Conservation (phyloP, 2,329 filamentous ascomycete genomes). For the Diplocarpon rosae region DNA sequence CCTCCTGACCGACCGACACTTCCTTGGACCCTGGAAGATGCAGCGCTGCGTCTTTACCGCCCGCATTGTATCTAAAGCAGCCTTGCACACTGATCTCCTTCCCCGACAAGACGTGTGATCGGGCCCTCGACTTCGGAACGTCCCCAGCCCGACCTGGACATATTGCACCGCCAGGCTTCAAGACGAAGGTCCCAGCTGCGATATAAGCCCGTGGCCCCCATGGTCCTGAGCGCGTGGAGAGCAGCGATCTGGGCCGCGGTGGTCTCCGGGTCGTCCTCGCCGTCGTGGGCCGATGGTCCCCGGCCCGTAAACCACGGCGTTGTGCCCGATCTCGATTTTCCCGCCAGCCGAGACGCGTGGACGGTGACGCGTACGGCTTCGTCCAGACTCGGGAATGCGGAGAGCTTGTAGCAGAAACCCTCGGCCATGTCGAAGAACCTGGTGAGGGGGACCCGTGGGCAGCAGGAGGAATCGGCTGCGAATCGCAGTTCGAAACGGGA, state of each 20-base stretch:
- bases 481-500: too few species aligned
- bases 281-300: constrained; percentile 34
- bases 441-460: constrained; percentile 37
- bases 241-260: constrained; percentile 32
- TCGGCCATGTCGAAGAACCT: constrained; percentile 37
- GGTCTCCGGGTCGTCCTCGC: constrained; percentile 29
- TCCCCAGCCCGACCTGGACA: constrained; percentile 35
- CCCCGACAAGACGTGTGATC: constrained; percentile 38
- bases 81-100: constrained; percentile 38
- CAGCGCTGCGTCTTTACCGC: constrained; percentile 39
- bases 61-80: constrained; percentile 39
- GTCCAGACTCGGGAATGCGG: constrained; percentile 35
- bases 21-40: constrained; percentile 30
- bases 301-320: constrained; percentile 37
- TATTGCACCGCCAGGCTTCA: constrained; percentile 36
- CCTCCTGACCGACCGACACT: constrained; percentile 22
- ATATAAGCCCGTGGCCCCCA: constrained; percentile 38
- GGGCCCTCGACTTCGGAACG: constrained; percentile 35
- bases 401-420: constrained; percentile 38
- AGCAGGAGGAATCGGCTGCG: constrained; percentile 35
- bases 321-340: constrained; percentile 32
- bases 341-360: constrained; percentile 33
- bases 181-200: constrained; percentile 34
- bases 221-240: constrained; percentile 36
- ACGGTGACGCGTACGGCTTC: constrained; percentile 43